These are phyloP conservation scores for Tricholomella constricta DNA, from an alignment of 768 basidiomycete genomes.

Conservation along the genomic window DNA sequence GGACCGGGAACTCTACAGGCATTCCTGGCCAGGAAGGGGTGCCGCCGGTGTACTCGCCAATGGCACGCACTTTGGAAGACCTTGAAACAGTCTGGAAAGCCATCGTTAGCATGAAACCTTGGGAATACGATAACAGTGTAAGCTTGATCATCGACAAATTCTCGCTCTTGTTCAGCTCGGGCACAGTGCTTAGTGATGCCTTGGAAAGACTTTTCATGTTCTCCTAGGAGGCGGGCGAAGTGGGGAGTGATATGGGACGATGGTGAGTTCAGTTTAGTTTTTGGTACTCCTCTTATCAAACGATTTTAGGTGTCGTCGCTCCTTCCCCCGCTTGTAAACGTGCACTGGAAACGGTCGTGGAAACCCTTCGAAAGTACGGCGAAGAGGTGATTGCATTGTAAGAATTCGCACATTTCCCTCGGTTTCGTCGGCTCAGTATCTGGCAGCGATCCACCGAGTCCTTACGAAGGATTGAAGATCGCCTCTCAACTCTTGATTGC, in stretches of 20 bases:
- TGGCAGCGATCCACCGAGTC: constrained; percentile 43
- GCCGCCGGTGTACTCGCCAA: constrained; percentile 54
- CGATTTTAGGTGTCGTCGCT: constrained; percentile 46
- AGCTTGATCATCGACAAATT: constrained; percentile 6
- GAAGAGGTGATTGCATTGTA: constrained; percentile 53
- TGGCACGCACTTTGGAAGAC: constrained; percentile 62
- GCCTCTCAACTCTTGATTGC: constrained; percentile 54
- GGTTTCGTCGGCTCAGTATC: background rate
- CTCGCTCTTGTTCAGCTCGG: background rate
- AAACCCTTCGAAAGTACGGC: constrained; percentile 28
- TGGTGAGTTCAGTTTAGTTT: constrained; percentile 35
- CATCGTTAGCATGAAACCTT: constrained; percentile 60
- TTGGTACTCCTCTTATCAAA: constrained; percentile 10
- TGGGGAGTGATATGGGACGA: constrained; percentile 70
- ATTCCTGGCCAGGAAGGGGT: constrained; percentile 65
- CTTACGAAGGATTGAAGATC: constrained; percentile 52
- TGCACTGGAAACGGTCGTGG: background rate
- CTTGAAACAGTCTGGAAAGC: constrained; percentile 66
- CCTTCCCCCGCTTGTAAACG: constrained; percentile 57
- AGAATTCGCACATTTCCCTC: constrained; percentile 13
- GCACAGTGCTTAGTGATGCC: constrained; percentile 41
- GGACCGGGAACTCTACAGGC: constrained; percentile 43
- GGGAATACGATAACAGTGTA: constrained; percentile 62
- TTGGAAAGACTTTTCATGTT: constrained; percentile 33
- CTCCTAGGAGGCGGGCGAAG: constrained; percentile 34